Evolutionary conservation across 139 green algal genomes (phyloP), one percentile per base, ranked within the genome.

Genomic region (Protoeuglena noctilucae): DNA sequence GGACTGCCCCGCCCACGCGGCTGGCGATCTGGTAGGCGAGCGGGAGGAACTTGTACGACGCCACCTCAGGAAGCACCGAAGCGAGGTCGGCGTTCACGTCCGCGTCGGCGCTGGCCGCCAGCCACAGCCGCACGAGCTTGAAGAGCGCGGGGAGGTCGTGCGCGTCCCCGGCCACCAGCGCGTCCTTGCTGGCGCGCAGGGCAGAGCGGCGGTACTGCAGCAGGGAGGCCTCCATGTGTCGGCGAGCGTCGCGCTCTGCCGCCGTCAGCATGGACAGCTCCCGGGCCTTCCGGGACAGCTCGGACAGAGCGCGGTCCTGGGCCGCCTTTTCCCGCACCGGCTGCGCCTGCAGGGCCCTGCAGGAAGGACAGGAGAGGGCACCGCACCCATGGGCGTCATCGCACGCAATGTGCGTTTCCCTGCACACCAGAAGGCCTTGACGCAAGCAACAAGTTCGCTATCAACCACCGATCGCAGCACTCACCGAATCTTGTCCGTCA

Each of bases 1-100:
- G 9, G 25, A 28, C 28, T 53, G 40, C 41, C 21, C 27, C 52
- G 2, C 23, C 6, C 28, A 21, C 28, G 48, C 43, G 43, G 71
- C 62, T 48, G 31, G 31, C 80, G 19, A 94, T 73, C 67, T 96
- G 88, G 70, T 95, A 93, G 23, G 85, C 67, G 9, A 96, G 72
- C 1, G 80, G 77, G 41, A 96, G 65, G 63, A 95, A 88, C 67
- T 96, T 96, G 68, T 77, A 56, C 27, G 75, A 80, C 41, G 88
- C 46, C 48, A 53, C 43, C n/a, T n/a, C n/a, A n/a, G n/a, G n/a
- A n/a, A n/a, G n/a, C n/a, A n/a, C n/a, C n/a, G n/a, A n/a, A n/a
- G n/a, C n/a, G n/a, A n/a, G n/a, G n/a, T n/a, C n/a, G 2, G 26
- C 23, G 31, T 73, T 79, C 34, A 77, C 61, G 16, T 48, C 28